Evolutionary conservation across 768 basidiomycete species (phyloP).

Genomic region (Mycena albidolilacea): DNA sequence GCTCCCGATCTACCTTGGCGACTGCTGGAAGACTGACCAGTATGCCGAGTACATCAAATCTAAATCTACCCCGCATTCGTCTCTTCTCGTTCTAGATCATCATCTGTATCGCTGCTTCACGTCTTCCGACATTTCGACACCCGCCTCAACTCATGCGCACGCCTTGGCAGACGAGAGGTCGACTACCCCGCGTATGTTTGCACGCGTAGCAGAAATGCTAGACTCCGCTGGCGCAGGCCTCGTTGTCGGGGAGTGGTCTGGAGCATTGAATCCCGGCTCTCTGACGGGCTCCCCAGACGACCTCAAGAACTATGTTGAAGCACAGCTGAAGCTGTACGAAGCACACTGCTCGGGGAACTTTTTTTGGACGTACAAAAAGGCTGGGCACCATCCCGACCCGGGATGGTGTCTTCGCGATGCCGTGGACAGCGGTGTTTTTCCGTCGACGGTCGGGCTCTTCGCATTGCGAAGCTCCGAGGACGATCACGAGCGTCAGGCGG

Average conservation of each 20-base stretch:
- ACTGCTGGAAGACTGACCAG: constrained; percentile 80
- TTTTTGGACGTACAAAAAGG: constrained; percentile 89
- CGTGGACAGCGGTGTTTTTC: constrained; percentile 73
- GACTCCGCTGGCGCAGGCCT: constrained; percentile 58
- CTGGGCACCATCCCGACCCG: constrained; percentile 68
- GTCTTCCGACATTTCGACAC: constrained; percentile 64
- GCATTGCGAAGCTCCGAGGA: constrained; percentile 42
- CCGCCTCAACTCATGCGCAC: constrained; percentile 68
- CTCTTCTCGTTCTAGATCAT: constrained; percentile 79
- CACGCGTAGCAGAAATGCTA: constrained; percentile 49
- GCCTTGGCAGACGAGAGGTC: constrained; percentile 60
- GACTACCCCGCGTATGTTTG: constrained; percentile 56
- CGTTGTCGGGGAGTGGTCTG: constrained; percentile 87
- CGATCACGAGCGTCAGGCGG: constrained; percentile 40
- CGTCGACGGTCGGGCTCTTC: constrained; percentile 62
- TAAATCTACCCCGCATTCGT: constrained; percentile 43
- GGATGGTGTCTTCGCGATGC: constrained; percentile 86
- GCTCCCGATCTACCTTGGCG: constrained; percentile 81
- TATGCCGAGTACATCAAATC: constrained; percentile 70
- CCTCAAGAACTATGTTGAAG: constrained; percentile 64
- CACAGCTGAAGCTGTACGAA: constrained; percentile 79
- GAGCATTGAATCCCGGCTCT: constrained; percentile 77
- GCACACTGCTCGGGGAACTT: constrained; percentile 79
- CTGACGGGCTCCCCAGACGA: constrained; percentile 57
- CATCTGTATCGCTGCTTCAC: constrained; percentile 91